Conservation (phyloP, 352 stramenopile species). For the Stramenopiles sp. region DNA sequence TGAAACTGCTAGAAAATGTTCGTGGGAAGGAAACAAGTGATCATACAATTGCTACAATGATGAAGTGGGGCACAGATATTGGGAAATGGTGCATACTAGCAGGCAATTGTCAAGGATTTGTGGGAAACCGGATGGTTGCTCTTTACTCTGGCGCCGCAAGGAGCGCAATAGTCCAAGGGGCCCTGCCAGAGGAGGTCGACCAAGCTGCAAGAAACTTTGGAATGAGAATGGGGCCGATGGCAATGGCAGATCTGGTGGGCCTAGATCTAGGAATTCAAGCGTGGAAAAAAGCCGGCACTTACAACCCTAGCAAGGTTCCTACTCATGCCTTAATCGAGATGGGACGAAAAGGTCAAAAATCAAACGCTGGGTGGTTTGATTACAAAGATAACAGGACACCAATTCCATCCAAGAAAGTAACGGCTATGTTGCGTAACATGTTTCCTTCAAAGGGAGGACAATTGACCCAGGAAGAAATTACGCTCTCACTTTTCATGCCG, state of each 20-base stretch:
- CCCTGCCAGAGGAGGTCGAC: constrained; percentile 31
- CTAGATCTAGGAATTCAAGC: constrained; percentile 47
- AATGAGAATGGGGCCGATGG: constrained; percentile 41
- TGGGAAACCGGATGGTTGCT: constrained; percentile 57
- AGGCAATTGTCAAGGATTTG: constrained; percentile 63
- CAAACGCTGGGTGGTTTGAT: constrained; percentile 32
- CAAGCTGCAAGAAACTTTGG: constrained; percentile 28
- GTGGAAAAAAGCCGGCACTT: too few species aligned
- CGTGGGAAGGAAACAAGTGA: constrained; percentile 32
- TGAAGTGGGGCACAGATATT: constrained; percentile 40
- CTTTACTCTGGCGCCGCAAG: constrained; percentile 39
- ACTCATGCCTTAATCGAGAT: constrained; percentile 38
- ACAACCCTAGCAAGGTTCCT: constrained; percentile 29
- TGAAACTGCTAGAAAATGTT: constrained; percentile 61
- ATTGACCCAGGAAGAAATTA: constrained; percentile 25
- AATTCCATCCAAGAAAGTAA: constrained; percentile 35
- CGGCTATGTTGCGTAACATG: too few species aligned
- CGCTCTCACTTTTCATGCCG: constrained; percentile 23
- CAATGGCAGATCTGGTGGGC: constrained; percentile 53
- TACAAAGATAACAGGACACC: constrained; percentile 42
- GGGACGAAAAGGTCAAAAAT: constrained; percentile 41
- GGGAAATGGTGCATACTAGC: constrained; percentile 52
- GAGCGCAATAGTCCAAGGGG: constrained; percentile 39
- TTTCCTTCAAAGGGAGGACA: too few species aligned
- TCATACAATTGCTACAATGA: constrained; percentile 36